Conservation (phyloP, 768 basidiomycete species). For the Pisolithus orientalis region DNA sequence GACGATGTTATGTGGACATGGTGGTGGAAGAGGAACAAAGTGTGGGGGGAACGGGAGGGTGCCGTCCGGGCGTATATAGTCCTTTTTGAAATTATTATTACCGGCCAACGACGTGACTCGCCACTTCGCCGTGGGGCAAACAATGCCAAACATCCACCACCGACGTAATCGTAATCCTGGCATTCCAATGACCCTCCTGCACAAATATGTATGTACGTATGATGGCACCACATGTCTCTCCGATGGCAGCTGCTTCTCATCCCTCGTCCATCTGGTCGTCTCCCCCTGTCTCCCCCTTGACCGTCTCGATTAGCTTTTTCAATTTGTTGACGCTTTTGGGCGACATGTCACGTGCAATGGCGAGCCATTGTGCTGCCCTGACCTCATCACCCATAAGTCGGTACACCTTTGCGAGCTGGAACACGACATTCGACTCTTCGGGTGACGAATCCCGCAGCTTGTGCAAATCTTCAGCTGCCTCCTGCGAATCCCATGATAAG, state of each 20-base stretch:
- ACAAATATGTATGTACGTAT: neutral
- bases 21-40: constrained; percentile 17
- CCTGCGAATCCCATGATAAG: constrained; percentile 40
- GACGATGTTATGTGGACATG: constrained; percentile 36
- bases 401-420: constrained; percentile 92
- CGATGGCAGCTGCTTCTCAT: constrained; percentile 26
- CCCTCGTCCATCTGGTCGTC: constrained; percentile 76
- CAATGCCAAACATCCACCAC: constrained; percentile 11
- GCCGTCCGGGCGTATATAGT: constrained; percentile 37
- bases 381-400: constrained; percentile 71
- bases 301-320: constrained; percentile 68
- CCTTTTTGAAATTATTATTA: constrained; percentile 21
- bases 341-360: constrained; percentile 87
- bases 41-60: constrained; percentile 13
- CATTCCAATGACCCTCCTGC: too few species aligned
- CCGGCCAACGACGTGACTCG: constrained; percentile 26
- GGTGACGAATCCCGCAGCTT: constrained; percentile 76
- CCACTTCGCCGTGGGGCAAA: neutral
- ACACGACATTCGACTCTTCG: constrained; percentile 94
- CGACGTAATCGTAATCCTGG: neutral
- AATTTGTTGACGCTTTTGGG: constrained; percentile 86
- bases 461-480: constrained; percentile 77
- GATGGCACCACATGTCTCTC: neutral
- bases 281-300: constrained; percentile 49
- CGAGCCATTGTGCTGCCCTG: constrained; percentile 80